A percentile compares a stretch with the other conserved stretches of the same genome.
phyloP scores from a whole-genome alignment of 2,329 filamentous ascomycete genomes.

The Calonectria ilicicola region DNA sequence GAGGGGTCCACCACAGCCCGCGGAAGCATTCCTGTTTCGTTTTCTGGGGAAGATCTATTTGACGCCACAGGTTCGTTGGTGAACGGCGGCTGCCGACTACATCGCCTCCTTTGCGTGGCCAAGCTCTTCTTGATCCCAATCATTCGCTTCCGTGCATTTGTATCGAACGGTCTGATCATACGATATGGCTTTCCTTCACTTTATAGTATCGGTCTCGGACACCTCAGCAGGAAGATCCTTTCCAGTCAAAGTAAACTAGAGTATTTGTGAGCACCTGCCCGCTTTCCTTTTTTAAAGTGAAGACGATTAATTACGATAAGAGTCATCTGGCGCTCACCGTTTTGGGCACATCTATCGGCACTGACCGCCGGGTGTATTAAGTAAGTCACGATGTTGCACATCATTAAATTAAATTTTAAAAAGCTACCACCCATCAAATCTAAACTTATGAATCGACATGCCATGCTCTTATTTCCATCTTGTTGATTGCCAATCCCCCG shows the following conservation, averaged over 20 bases:
- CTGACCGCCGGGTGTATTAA: background rate
- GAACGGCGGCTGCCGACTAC: background rate
- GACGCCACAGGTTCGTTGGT: background rate
- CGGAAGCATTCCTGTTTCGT: background rate
- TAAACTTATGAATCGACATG: too few species aligned
- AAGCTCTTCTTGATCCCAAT: too few species aligned
- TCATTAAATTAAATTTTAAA: background rate
- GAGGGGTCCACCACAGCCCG: background rate
- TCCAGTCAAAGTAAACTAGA: too few species aligned
- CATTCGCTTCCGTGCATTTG: background rate
- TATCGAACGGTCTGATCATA: background rate
- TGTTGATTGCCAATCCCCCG: too few species aligned
- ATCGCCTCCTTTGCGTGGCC: too few species aligned
- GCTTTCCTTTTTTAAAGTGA: background rate
- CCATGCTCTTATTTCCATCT: too few species aligned
- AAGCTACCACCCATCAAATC: too few species aligned
- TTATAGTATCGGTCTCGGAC: background rate
- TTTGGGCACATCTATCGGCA: background rate
- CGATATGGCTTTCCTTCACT: background rate
- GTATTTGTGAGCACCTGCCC: too few species aligned
- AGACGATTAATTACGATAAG: background rate
- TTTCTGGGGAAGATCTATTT: background rate
- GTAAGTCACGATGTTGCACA: background rate
- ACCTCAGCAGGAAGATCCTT: background rate
- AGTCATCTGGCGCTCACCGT: background rate